Evolutionary conservation across 192 early-diverging fungal genomes (phyloP), one percentile per base, ranked within the genome.

Genomic region (Linnemannia exigua): DNA sequence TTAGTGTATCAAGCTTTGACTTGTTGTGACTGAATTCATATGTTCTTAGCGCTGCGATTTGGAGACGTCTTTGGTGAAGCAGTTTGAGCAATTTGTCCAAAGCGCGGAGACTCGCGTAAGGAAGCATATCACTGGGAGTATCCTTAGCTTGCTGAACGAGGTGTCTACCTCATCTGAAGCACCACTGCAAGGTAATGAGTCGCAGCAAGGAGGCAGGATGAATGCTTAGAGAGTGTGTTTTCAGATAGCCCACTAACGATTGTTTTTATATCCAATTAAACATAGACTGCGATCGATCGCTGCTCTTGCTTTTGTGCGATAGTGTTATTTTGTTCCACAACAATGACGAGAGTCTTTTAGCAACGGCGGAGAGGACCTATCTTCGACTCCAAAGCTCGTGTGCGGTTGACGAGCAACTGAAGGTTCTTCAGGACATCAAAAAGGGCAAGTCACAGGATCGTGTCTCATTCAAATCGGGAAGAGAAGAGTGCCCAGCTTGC

Each of bases 401-500:
- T 35, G 78, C 73, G 16, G 68, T 72, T 22, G 50, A 70, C 19
- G 77, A 77, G 47, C 73, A 79, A 68, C 47, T 71, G 67, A 35
- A 11, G 14, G 68, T 75, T 11, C 63, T 85, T 4, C 63, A 79
- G 35, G 28, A 52, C 2, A 69, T 85, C 69, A 79, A 85, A 47
- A 68, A 52, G 11, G 77, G 68, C 0, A 9, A 2, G 1, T 1
- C 22, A 2, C 16, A 75, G 15, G 16, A 41, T 4, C 1, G 38
- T 41, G 16, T 6, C 5, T 25, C 31, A 3, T 70, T 85, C 28
- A 61, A 31, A 17, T 71, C 71, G 19, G 74, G 61, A 3, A 79
- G 82, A 25, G 82, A 85, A 41, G 35, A 36, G 2, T 86, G 84
- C 19, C 84, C 84, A 16, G 84, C 84, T 15, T 86, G 84, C 38